Evolutionary conservation across 1,139 yeast genomes (phyloP).

Genomic region (Yamadazyma epiphylla): DNA sequence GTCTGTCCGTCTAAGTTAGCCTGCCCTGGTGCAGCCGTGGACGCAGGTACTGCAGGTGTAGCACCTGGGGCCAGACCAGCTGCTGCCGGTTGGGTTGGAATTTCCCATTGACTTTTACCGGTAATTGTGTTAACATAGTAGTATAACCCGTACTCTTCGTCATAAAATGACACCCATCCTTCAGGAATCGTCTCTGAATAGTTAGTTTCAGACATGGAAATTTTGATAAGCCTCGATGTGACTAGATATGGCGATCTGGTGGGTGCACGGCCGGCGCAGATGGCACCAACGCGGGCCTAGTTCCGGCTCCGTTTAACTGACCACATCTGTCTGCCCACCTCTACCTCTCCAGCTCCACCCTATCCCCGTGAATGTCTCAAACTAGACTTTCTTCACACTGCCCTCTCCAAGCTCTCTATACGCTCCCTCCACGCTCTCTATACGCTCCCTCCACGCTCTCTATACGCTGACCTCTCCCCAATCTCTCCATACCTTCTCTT

Average conservation of each 20-base stretch:
- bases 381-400: too few relatives aligned
- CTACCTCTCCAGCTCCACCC: too few relatives aligned
- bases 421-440: too few relatives aligned
- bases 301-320: too few relatives aligned
- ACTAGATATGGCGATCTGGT: background rate
- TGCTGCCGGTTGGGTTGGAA: constrained; percentile 1
- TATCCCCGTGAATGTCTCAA: background rate
- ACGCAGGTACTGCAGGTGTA: background rate
- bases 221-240: background rate
- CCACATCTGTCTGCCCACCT: too few relatives aligned
- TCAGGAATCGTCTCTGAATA: constrained; percentile 11
- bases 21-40: background rate
- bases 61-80: background rate
- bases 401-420: too few relatives aligned
- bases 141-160: constrained; percentile 20
- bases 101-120: constrained; percentile 18
- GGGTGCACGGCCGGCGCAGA: background rate
- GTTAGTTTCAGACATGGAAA: background rate
- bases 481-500: too few relatives aligned
- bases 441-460: too few relatives aligned
- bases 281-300: background rate
- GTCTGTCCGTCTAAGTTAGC: too few relatives aligned
- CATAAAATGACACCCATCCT: constrained; percentile 30
- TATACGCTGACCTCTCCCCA: too few relatives aligned
- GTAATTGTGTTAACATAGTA: constrained; percentile 21